Conservation (phyloP, 2,329 filamentous ascomycete genomes). For the Sporothrix euskadiensis region DNA sequence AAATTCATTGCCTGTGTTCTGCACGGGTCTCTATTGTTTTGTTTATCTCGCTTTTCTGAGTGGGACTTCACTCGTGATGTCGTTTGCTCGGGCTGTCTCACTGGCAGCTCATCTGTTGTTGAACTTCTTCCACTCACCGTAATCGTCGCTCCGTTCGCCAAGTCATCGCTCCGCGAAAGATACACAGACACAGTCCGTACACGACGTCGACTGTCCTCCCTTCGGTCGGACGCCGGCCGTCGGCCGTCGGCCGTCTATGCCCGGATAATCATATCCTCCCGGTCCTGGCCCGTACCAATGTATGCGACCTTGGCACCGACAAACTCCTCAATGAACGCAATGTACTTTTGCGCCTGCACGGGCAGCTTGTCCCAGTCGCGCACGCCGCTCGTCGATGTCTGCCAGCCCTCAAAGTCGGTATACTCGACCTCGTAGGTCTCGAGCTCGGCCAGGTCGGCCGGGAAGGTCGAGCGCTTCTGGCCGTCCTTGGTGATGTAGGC, state of each 20-base stretch:
- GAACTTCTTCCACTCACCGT: not conserved
- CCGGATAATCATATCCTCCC: slow-evolving; percentile 61
- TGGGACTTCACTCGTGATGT: not conserved
- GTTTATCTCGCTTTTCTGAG: not conserved
- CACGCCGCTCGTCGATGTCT: slow-evolving; percentile 60
- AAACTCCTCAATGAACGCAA: slow-evolving; percentile 66
- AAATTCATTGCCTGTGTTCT: slow-evolving; percentile 8
- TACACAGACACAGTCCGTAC: not conserved
- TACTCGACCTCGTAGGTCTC: slow-evolving; percentile 65
- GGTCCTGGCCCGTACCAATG: slow-evolving; percentile 66
- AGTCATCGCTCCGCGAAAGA: not conserved
- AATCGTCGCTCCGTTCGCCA: not conserved
- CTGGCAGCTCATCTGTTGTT: not conserved
- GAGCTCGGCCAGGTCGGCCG: slow-evolving; percentile 57
- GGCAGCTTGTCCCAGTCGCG: slow-evolving; percentile 65
- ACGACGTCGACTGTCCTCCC: not conserved
- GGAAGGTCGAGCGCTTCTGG: slow-evolving; percentile 61
- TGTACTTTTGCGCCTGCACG: slow-evolving; percentile 62
- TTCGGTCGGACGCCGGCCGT: not conserved
- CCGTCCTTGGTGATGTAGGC: slow-evolving; percentile 60
- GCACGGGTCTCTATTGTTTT: slow-evolving; percentile 10
- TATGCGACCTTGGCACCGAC: slow-evolving; percentile 63
- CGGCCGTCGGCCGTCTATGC: not conserved
- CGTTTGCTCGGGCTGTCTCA: not conserved
- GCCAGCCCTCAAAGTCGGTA: slow-evolving; percentile 69